phyloP scores from a whole-genome alignment of 2,329 filamentous ascomycete genomes.

The Neurospora sp. region DNA sequence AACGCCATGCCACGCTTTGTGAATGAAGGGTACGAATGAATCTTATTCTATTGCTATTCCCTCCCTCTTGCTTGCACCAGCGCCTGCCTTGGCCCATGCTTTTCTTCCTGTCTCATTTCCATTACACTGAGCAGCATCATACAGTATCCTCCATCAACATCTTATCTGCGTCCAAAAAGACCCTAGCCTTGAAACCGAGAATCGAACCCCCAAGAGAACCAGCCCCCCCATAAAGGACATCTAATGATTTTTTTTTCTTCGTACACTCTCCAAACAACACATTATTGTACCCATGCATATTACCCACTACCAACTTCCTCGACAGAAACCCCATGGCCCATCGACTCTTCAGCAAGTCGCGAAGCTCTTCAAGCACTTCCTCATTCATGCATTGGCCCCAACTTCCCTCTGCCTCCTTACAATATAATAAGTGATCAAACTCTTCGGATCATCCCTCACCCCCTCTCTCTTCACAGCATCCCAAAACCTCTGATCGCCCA shows the following conservation, averaged over 20 bases:
- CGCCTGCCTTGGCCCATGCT: not conserved
- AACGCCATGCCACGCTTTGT: not conserved
- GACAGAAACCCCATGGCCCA: not conserved
- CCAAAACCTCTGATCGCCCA: slow-evolving; percentile 59
- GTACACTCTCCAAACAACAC: not conserved
- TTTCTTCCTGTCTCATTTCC: not conserved
- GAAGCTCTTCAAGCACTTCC: not conserved
- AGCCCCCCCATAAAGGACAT: not conserved
- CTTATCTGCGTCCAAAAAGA: not conserved
- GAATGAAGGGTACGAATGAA: not conserved
- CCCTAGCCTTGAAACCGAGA: not conserved
- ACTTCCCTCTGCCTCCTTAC: slow-evolving; percentile 56
- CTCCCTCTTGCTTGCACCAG: not conserved
- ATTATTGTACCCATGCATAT: not conserved
- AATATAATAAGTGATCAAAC: slow-evolving; percentile 72
- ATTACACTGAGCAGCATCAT: not conserved
- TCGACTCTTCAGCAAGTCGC: not conserved
- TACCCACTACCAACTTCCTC: not conserved
- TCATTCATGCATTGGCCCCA: not conserved
- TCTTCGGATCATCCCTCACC: slow-evolving; percentile 63
- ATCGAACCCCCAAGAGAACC: not conserved
- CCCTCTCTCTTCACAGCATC: slow-evolving; percentile 42
- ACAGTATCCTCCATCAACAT: not conserved
- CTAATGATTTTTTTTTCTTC: not conserved
- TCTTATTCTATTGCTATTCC: not conserved